A percentile compares a stretch with the other conserved stretches of the same genome.
phyloP scores from a whole-genome alignment of 305 asterid genomes.

The Euphrasia arctica region DNA sequence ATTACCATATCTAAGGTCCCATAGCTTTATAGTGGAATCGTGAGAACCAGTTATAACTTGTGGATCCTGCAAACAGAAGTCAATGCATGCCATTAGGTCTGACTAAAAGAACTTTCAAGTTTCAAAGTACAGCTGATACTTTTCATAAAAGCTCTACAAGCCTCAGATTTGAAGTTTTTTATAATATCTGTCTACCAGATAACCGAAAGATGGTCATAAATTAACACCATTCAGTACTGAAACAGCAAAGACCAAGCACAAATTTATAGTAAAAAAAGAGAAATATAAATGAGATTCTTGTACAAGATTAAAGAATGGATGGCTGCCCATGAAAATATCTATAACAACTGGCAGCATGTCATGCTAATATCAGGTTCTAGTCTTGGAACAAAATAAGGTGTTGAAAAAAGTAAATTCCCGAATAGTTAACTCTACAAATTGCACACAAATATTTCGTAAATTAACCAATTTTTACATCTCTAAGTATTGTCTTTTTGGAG shows the following conservation, averaged over 20 bases:
- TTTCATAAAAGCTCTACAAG: too few relatives aligned
- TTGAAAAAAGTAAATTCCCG: neutral
- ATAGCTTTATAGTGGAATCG: slow-evolving; percentile 89
- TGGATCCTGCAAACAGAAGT: slow-evolving; percentile 72
- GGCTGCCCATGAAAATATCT: too few relatives aligned
- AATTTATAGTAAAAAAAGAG: too few relatives aligned
- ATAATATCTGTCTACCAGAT: too few relatives aligned
- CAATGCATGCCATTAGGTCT: slow-evolving; percentile 23
- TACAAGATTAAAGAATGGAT: too few relatives aligned
- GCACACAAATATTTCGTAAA: too few relatives aligned
- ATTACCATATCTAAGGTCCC: slow-evolving; percentile 95
- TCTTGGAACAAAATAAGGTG: neutral
- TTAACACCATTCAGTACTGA: neutral
- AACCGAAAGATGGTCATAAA: too few relatives aligned
- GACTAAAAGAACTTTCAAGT: slow-evolving; percentile 1
- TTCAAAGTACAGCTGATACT: slow-evolving; percentile 12
- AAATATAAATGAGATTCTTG: too few relatives aligned
- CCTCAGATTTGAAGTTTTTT: too few relatives aligned
- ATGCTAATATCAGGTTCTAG: neutral
- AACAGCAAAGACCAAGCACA: neutral
- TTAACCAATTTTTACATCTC: neutral
- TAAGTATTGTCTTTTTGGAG: neutral
- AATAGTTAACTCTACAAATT: neutral
- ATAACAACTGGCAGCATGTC: too few relatives aligned
- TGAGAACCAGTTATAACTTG: slow-evolving; percentile 98